Evolutionary conservation across 2,329 filamentous ascomycete genomes (phyloP).

Genomic region (Ilyonectria destructans): DNA sequence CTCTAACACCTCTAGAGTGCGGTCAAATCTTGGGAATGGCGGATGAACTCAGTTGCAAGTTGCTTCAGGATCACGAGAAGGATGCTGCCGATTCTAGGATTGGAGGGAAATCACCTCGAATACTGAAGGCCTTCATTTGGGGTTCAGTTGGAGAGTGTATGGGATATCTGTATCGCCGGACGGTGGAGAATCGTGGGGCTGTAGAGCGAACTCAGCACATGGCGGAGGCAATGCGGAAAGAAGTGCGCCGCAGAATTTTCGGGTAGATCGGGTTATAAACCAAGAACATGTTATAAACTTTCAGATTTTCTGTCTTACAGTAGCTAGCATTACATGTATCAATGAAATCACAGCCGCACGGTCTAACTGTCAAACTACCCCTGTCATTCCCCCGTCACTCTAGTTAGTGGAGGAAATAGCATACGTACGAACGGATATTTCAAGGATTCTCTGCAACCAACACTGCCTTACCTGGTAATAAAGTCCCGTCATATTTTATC

Average conservation of each 20-base stretch:
- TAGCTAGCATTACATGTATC: too few species aligned
- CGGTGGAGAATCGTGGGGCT: slow-evolving; percentile 58
- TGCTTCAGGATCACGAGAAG: slow-evolving; percentile 58
- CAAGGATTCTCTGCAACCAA: too few species aligned
- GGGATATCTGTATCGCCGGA: slow-evolving; percentile 56
- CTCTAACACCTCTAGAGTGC: slow-evolving; percentile 59
- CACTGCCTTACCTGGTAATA: too few species aligned
- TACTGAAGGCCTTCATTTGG: slow-evolving; percentile 60
- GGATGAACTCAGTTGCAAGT: slow-evolving; percentile 68
- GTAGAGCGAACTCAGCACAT: slow-evolving; percentile 52
- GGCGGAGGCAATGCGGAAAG: slow-evolving; percentile 49
- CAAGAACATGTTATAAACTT: too few species aligned
- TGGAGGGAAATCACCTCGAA: slow-evolving; percentile 41
- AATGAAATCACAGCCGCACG: too few species aligned
- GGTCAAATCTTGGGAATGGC: slow-evolving; percentile 74
- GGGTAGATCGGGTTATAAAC: slow-evolving; percentile 11
- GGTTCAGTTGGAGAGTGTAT: slow-evolving; percentile 58
- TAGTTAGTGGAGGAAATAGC: too few species aligned
- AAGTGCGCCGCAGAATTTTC: slow-evolving; percentile 49
- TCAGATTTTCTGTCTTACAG: too few species aligned
- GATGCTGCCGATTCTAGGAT: slow-evolving; percentile 20
- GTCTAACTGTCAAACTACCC: too few species aligned
- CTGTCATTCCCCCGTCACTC: too few species aligned
- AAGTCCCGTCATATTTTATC: too few species aligned
- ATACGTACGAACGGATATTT: too few species aligned